Conservation (phyloP, 768 basidiomycete species). For the Mycena chlorophos region DNA sequence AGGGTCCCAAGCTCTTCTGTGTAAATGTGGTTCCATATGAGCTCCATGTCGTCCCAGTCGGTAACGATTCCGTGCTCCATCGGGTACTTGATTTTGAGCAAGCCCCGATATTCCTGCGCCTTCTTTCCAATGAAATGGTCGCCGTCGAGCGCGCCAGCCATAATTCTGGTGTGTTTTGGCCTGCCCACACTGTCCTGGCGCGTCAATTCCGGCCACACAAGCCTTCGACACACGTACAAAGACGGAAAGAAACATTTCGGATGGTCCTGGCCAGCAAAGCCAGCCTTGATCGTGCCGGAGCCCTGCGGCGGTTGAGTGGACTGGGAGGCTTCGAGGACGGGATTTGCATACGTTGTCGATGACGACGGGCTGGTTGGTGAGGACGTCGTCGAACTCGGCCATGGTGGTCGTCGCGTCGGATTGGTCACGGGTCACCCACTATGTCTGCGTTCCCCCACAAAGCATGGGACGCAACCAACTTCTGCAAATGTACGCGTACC, state of each 20-base stretch:
- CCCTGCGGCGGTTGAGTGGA: constrained; percentile 58
- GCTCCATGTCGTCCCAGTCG: constrained; percentile 99
- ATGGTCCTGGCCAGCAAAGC: constrained; percentile 98
- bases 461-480: constrained; percentile 90
- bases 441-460: too few relatives aligned
- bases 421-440: too few relatives aligned
- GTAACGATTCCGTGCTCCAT: constrained; percentile 99
- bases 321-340: too few relatives aligned
- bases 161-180: constrained; percentile 96
- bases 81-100: constrained; percentile 97
- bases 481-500: constrained; percentile 74
- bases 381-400: constrained; percentile 87
- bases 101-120: constrained; percentile 93
- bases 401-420: too few relatives aligned
- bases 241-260: constrained; percentile 99
- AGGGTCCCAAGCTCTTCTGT: constrained; percentile 92
- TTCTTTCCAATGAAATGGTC: constrained; percentile 94
- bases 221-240: constrained; percentile 67
- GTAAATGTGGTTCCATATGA: constrained; percentile 98
- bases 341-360: constrained; percentile 88
- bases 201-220: constrained; percentile 25
- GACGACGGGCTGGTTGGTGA: constrained; percentile 98
- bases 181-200: constrained; percentile 73
- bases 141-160: constrained; percentile 96
- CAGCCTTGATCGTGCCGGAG: constrained; percentile 97